These are phyloP conservation scores for Ophiostoma perfectum DNA, from an alignment of 2,329 filamentous ascomycete species.

Conservation along the genomic window DNA sequence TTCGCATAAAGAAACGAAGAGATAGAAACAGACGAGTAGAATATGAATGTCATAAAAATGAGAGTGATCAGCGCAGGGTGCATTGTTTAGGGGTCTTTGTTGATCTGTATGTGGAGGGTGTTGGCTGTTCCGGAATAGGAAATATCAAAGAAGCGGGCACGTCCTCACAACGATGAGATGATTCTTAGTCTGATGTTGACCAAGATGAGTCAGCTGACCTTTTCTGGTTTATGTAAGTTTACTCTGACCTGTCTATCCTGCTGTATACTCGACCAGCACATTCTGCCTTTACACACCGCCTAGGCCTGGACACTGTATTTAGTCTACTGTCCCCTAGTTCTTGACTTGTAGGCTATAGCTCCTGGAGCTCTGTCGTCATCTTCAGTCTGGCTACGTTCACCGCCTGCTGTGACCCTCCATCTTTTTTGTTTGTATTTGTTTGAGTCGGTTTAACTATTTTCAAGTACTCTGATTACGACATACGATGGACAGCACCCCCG, in stretches of 20 bases:
- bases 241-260: too few species aligned
- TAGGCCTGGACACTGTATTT: too few species aligned
- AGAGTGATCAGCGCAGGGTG: not conserved
- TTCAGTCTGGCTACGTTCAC: too few species aligned
- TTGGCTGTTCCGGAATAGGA: conserved; percentile 12
- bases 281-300: too few species aligned
- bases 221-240: too few species aligned
- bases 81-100: conserved; percentile 5
- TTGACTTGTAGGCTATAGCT: too few species aligned
- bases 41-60: not conserved
- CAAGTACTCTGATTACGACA: not conserved
- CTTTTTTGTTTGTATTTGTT: not conserved
- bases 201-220: too few species aligned
- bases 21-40: not conserved
- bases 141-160: not conserved
- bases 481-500: not conserved
- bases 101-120: not conserved
- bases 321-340: too few species aligned
- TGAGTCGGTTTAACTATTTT: not conserved
- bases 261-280: too few species aligned
- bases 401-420: too few species aligned
- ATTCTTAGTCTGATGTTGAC: too few species aligned
- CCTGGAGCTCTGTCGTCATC: too few species aligned
- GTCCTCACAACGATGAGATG: not conserved
- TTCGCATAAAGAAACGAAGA: not conserved